Evolutionary conservation across 257 asterid species (phyloP).

Genomic region (Plantago elongata): DNA sequence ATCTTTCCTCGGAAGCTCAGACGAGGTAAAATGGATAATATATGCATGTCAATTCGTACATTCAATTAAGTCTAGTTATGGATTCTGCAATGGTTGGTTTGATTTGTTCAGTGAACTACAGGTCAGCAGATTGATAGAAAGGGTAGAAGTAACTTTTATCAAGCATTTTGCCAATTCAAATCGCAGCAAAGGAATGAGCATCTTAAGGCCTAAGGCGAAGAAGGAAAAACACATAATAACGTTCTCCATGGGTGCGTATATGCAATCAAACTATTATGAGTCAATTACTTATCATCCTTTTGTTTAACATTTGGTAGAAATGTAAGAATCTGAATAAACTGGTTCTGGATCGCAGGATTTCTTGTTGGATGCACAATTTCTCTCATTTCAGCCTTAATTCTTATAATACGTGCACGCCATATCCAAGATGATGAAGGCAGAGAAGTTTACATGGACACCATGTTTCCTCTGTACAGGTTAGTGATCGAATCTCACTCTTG

Average conservation of each 20-base stretch:
- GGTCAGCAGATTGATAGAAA: conserved; percentile 44
- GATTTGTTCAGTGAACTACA: neutral
- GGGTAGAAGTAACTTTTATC: conserved; percentile 11
- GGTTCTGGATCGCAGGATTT: conserved; percentile 35
- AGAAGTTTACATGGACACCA: conserved; percentile 43
- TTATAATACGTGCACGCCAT: conserved; percentile 32
- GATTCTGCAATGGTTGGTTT: neutral
- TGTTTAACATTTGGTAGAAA: neutral
- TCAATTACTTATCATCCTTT: too few species aligned
- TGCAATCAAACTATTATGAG: neutral
- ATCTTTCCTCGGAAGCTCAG: conserved; percentile 51
- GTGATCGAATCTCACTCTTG: neutral
- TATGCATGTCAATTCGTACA: too few species aligned
- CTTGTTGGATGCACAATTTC: conserved; percentile 46
- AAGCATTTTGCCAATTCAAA: neutral
- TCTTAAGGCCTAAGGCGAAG: neutral
- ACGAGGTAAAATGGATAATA: conserved; percentile 30
- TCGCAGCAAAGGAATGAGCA: neutral
- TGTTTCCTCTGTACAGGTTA: conserved; percentile 60
- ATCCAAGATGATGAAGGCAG: conserved; percentile 34
- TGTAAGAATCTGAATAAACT: neutral
- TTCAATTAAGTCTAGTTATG: too few species aligned
- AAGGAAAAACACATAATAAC: neutral
- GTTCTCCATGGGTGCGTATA: neutral
- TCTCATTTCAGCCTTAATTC: conserved; percentile 37